Evolutionary conservation across 2,329 filamentous ascomycete genomes (phyloP).

Genomic region (Pochonia chlamydosporia): DNA sequence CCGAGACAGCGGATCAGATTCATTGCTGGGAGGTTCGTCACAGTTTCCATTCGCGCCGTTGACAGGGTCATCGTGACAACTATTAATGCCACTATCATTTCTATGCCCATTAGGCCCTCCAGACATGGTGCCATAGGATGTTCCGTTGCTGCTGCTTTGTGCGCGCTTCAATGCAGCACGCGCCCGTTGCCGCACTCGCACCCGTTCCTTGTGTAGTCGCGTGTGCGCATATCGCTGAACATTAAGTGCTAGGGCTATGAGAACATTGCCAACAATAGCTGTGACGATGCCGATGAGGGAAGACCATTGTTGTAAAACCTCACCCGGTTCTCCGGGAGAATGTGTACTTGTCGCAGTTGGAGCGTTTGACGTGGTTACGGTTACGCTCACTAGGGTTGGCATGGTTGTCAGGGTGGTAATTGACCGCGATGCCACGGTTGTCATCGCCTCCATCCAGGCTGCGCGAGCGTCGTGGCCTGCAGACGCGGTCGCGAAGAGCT

Average conservation of each 20-base stretch:
- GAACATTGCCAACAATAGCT: constrained; percentile 84
- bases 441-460: constrained; percentile 1
- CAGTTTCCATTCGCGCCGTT: constrained; percentile 21
- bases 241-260: constrained; percentile 94
- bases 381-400: background rate
- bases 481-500: constrained; percentile 2
- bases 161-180: constrained; percentile 46
- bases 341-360: constrained; percentile 10
- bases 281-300: constrained; percentile 92
- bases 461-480: constrained; percentile 5
- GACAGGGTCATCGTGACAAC: constrained; percentile 23
- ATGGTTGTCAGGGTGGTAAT: background rate
- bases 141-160: constrained; percentile 21
- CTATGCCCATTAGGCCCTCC: constrained; percentile 9
- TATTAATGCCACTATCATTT: constrained; percentile 12
- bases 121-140: constrained; percentile 30
- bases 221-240: constrained; percentile 95
- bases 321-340: constrained; percentile 29
- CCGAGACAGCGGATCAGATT: constrained; percentile 46
- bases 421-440: background rate
- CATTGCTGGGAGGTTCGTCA: constrained; percentile 24
- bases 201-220: constrained; percentile 66
- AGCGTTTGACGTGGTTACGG: background rate
- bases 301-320: constrained; percentile 68
- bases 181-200: constrained; percentile 49